Base-by-base conservation (phyloP, 495 filamentous ascomycete species). In the Neurospora hispaniola region DNA sequence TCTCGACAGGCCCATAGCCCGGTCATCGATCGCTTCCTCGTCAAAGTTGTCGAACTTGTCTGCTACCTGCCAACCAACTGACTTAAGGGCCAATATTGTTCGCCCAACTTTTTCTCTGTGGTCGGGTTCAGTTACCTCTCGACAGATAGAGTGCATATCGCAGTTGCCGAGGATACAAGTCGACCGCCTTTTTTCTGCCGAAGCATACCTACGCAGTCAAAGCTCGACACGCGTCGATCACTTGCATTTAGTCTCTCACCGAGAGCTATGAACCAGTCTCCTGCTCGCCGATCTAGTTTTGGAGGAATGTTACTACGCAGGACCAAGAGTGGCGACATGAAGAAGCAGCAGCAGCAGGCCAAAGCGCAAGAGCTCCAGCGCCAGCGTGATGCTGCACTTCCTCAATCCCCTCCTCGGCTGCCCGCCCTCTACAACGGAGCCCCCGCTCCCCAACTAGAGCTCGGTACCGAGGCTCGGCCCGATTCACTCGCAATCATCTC, bases 311-410 rank as follows among this genome's bases (percentile, higher is more conserved):
- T 96, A 79, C 87, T 96, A 70, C 90, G 92, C 80, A 92, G 93
- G 75, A 90, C 89, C 77, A 96, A 93, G 83, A 95, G 93, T 59
- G 90, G 89, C 46, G 92, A 89, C 81, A 86, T 93, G 79, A 90
- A 89, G 79, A 91, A 87, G 86, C 94, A 92, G 84, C 83, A 84
- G 73, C 86, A 87, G 78, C 79, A 80, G 43, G 79, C 78, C 11
- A 77, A 82, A 79, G 88, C 91, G 79, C 89, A 91, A 76, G 90
- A 93, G 78, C 84, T 90, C 70, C 87, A 88, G 75, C 88, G 88
- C 74, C 88, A 89, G 83, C 89, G 89, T 72, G 86, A 88, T 77
- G 89, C 90, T 74, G 81, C 91, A 54, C 86, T 93, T 68, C 86
- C 92, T 71, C 88, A 89, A 75, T 85, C 86, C 35, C 90, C 94